Evolutionary conservation across 148 eudicot genomes (phyloP), one percentile per base, ranked within the genome.

Genomic region (Spergularia marina): DNA sequence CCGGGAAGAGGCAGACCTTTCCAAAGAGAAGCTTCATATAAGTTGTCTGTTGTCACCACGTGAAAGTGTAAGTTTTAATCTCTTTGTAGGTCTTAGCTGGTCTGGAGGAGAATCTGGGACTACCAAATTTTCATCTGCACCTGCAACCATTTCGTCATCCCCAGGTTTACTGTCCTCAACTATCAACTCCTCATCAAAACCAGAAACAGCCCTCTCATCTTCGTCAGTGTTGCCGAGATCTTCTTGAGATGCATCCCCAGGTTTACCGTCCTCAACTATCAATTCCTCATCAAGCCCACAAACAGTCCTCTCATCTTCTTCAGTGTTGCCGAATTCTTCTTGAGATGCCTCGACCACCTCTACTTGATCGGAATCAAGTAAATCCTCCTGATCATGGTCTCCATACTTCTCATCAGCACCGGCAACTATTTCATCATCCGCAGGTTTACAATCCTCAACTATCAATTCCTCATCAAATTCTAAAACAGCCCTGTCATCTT

Each of bases 31-130:
- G 51, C 40, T 80, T 47, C 25, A 57, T 49, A 17, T 52, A 44
- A 62, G 52, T 58, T 13, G 49, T 56, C 52, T 36, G 44, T 62
- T 71, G 4, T 67, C 79, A 49, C 67, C 79, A 54, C 39, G 30
- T 36, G 76, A 52, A 34, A 80, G 72, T 73, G 83, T 36, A 78
- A 83, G 79, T 61, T 74, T 79, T 54, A 83, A 21, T 64, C 75
- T 79, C 78, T 83, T 83, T 4, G 78, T 10, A 0, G 75, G 68
- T 55, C 36, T 77, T 75, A 40, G 49, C 83, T 23, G 71, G 57
- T 83, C 79, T 2, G 81, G 71, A 64, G 81, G 65, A 15, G 83
- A 83, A 73, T 73, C 75, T 41, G 71, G 70, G 36, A 79, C 82
- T 52, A 79, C 53, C 56, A 12, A 20, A 6, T 30, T 30, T 44